Percentiles rank a stretch among this genome's conserved stretches.
Evolutionary conservation across 768 basidiomycete genomes (phyloP).

Genomic region (Serendipita sp.): DNA sequence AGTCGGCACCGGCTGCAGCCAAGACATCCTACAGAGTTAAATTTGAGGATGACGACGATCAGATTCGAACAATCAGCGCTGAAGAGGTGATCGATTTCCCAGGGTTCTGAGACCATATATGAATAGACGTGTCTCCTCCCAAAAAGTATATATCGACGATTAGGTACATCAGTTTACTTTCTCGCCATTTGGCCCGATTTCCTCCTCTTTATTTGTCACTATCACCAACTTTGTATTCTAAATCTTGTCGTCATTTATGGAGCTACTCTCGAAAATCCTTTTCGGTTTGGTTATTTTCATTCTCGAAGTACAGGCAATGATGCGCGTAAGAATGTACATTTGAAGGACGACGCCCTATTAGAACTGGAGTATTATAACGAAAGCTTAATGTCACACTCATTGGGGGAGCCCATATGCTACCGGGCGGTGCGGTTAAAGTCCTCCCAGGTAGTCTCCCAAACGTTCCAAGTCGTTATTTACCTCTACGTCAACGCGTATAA

Average conservation of each 20-base stretch:
- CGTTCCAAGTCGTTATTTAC: background rate
- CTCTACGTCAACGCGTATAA: conserved; percentile 1
- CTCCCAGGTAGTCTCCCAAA: background rate
- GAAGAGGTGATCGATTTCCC: conserved; percentile 60
- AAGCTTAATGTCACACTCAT: no score
- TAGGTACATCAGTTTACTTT: background rate
- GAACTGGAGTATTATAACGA: no score
- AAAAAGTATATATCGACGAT: background rate
- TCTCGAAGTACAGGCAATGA: no score
- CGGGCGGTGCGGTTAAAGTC: background rate
- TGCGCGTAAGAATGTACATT: no score
- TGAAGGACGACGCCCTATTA: no score
- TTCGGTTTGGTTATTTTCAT: background rate
- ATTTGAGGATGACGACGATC: conserved; percentile 80
- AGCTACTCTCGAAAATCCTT: background rate
- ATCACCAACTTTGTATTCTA: background rate
- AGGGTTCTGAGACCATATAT: background rate
- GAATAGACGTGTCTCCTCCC: background rate
- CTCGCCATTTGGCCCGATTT: background rate
- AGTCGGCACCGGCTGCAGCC: conserved; percentile 17
- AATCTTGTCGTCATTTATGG: background rate
- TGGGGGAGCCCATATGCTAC: no score
- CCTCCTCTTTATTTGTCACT: background rate
- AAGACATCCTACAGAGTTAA: conserved; percentile 58
- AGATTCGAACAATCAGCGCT: conserved; percentile 58